Evolutionary conservation across 345 rosid species (phyloP), one percentile per base, ranked within the genome.

Genomic region (Lumnitzera racemosa): DNA sequence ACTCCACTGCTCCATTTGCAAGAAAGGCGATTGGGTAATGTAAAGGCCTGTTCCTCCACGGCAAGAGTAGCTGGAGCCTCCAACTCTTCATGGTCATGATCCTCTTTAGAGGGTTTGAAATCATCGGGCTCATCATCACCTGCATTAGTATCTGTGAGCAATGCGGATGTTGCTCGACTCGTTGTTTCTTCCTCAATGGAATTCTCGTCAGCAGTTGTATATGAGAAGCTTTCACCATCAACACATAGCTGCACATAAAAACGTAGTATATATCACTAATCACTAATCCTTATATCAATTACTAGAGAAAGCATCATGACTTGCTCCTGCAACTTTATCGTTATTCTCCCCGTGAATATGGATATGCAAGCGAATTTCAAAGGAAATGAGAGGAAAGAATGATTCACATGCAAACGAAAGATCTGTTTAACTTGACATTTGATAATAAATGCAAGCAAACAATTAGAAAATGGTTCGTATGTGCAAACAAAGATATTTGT

Each of bases 1-100:
- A 75, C 53, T 13, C 91, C 90, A 0, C 91, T 78, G 53, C 80
- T 62, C 98, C 96, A 92, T 57, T 80, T 89, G 76, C 82, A 78
- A 0, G 85, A 60, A 64, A 89, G 49, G 14, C 83, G 78, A 27
- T 69, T 82, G 25, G 69, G 48, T 61, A 58, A 23, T 47, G 57
- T 29, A 24, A 57, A 74, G 20, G 24, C 43, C 2, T 72, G 52
- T 25, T 46, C 52, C 36, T 53, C 65, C 14, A 53, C 48, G 12
- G 25, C 46, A 27, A 14, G 46, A 49, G 2, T 43, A 7, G 50
- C n/a, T 41, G 46, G 49, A 49, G 63, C 43, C 1, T 6, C 47
- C 12, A 36, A 36, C 43, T 64, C 71, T 31, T 63, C 68, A 43
- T 58, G 69, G 58, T 62, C 66, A 12, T 1, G 3, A 57, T 61